A percentile compares a stretch with the other conserved stretches of the same genome.
Conservation (phyloP, 2,329 filamentous ascomycete species). For the Nemania bipapillata region DNA sequence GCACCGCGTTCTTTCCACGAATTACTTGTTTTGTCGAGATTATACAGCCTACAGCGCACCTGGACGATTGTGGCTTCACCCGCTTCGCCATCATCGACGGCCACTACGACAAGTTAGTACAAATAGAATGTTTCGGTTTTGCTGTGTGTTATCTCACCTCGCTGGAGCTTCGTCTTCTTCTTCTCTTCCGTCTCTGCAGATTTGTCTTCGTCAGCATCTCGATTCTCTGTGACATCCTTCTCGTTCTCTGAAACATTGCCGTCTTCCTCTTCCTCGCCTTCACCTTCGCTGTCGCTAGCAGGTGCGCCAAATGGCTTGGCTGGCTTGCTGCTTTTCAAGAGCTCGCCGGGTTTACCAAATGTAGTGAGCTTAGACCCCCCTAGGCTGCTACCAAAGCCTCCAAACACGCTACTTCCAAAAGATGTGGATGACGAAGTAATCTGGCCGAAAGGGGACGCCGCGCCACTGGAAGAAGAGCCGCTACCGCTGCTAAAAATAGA, state of each 20-base stretch:
- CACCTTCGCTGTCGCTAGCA: constrained; percentile 65
- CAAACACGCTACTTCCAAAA: constrained; percentile 61
- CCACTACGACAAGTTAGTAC: constrained; percentile 58
- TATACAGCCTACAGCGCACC: constrained; percentile 85
- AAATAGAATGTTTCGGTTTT: constrained; percentile 40
- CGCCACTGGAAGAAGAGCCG: constrained; percentile 47
- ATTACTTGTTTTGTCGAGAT: constrained; percentile 73
- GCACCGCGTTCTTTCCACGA: constrained; percentile 91
- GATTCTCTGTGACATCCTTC: constrained; percentile 57
- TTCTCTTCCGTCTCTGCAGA: constrained; percentile 62
- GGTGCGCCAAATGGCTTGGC: constrained; percentile 81
- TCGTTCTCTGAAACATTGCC: constrained; percentile 54
- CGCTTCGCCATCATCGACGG: constrained; percentile 86
- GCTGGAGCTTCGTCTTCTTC: constrained; percentile 73
- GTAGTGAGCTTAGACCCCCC: constrained; percentile 66
- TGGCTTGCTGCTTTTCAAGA: constrained; percentile 68
- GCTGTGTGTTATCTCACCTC: constrained; percentile 65
- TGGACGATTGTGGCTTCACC: constrained; percentile 79
- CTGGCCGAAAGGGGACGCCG: constrained; percentile 48
- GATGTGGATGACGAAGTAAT: constrained; percentile 42
- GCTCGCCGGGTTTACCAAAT: constrained; percentile 74
- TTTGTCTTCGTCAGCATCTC: constrained; percentile 51
- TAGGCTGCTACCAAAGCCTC: constrained; percentile 54
- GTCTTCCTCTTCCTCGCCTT: constrained; percentile 55
- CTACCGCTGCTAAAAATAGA: constrained; percentile 62